Evolutionary conservation across 164 flowering plant genomes (phyloP).

Genomic region (Aristolochia contorta): DNA sequence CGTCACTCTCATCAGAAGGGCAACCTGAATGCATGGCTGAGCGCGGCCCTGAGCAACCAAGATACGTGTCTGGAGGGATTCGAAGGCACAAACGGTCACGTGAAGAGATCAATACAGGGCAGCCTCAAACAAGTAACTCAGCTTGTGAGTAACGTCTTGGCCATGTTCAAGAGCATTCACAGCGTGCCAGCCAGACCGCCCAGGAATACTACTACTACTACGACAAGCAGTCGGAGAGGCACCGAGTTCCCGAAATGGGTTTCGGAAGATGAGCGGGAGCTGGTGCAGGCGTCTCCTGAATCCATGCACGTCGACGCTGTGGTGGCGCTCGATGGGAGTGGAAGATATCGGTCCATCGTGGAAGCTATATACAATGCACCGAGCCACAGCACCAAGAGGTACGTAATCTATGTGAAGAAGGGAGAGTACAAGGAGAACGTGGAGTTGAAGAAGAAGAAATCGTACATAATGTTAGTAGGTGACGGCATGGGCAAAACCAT

Average conservation of each 20-base stretch:
- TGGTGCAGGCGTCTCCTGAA: conserved; percentile 14
- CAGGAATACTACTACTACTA: conserved; percentile 13
- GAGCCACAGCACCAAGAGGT: conserved; percentile 47
- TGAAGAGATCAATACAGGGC: conserved; percentile 44
- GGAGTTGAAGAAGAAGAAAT: conserved; percentile 73
- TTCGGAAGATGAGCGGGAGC: conserved; percentile 37
- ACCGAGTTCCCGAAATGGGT: conserved; percentile 54
- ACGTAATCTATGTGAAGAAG: conserved; percentile 59
- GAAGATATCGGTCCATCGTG: conserved; percentile 42
- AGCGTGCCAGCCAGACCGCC: conserved; percentile 38
- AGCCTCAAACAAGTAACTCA: conserved; percentile 70
- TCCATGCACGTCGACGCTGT: conserved; percentile 46
- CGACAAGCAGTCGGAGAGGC: too few species aligned
- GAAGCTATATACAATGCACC: conserved; percentile 60
- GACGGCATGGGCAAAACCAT: conserved; percentile 74
- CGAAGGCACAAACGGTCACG: conserved; percentile 53
- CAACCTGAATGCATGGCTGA: conserved; percentile 73
- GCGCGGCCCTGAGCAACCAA: conserved; percentile 87
- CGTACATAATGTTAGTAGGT: conserved; percentile 70
- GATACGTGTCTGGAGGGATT: conserved; percentile 95
- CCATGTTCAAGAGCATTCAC: conserved; percentile 43
- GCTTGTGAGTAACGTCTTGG: conserved; percentile 57
- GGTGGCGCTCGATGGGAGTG: conserved; percentile 74
- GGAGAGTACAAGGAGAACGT: conserved; percentile 73
- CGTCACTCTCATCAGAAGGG: conserved; percentile 25